These are phyloP conservation scores for Geotrichum fermentans DNA, from an alignment of 1,139 yeast genomes.

Conservation along the genomic window DNA sequence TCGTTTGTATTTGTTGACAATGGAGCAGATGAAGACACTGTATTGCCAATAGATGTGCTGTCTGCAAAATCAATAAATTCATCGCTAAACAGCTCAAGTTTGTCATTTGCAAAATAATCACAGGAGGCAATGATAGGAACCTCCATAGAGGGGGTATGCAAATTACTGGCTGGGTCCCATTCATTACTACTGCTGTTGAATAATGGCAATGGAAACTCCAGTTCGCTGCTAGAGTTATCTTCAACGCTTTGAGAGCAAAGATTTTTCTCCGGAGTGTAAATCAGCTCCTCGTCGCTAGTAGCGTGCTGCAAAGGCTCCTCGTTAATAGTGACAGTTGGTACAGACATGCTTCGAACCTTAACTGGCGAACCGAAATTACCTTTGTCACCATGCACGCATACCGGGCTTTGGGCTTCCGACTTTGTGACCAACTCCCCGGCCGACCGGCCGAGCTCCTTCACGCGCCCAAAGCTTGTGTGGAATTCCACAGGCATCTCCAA, in stretches of 20 bases:
- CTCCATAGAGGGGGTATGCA: too few species aligned
- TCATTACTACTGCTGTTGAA: neutral
- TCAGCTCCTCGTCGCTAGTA: neutral
- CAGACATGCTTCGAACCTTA: neutral
- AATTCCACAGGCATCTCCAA: slow-evolving; percentile 3
- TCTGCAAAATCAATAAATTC: slow-evolving; percentile 11
- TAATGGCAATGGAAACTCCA: neutral
- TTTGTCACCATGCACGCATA: neutral
- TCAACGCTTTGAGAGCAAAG: neutral
- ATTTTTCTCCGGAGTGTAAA: neutral
- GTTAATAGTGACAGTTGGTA: neutral
- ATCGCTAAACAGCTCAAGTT: slow-evolving; percentile 4
- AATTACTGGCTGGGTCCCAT: too few species aligned
- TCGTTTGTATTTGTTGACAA: slow-evolving; percentile 2
- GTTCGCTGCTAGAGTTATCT: neutral
- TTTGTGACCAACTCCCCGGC: neutral
- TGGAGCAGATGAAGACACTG: neutral
- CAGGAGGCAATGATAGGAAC: too few species aligned
- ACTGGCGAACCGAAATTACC: neutral
- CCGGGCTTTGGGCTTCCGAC: neutral
- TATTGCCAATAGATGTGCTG: slow-evolving; percentile 1
- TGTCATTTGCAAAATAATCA: too few species aligned
- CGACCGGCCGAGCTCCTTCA: neutral
- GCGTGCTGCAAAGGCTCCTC: neutral
- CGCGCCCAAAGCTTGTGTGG: neutral